Evolutionary conservation across 2,329 filamentous ascomycete species (phyloP).

Genomic region (Elsinoe perseae): DNA sequence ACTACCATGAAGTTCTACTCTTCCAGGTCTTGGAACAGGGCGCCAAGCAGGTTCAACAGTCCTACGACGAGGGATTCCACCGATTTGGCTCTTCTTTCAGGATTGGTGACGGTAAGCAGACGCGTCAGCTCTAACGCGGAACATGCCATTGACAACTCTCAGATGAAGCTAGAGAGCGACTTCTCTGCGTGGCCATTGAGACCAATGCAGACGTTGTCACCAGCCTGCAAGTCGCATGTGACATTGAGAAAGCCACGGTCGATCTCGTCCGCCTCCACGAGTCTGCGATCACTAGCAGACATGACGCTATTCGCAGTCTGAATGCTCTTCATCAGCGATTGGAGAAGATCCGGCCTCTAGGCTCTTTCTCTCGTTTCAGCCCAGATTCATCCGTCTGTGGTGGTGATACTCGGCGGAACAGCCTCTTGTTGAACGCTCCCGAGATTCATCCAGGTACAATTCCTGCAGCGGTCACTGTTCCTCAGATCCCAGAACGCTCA

Average conservation of each 20-base stretch:
- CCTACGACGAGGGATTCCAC: slow-evolving; percentile 29
- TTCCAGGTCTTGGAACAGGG: slow-evolving; percentile 33
- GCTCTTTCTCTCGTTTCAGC: slow-evolving; percentile 7
- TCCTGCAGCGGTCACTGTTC: neutral
- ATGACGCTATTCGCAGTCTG: slow-evolving; percentile 29
- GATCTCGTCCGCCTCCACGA: slow-evolving; percentile 32
- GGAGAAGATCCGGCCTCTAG: slow-evolving; percentile 3
- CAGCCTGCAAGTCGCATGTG: slow-evolving; percentile 32
- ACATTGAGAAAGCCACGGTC: slow-evolving; percentile 29
- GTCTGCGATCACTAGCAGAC: slow-evolving; percentile 31
- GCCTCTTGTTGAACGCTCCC: neutral
- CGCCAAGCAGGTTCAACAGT: slow-evolving; percentile 30
- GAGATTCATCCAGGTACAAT: neutral
- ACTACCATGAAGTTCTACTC: slow-evolving; percentile 33
- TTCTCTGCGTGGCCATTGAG: slow-evolving; percentile 33
- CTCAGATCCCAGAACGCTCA: slow-evolving; percentile 7
- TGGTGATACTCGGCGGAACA: slow-evolving; percentile 5
- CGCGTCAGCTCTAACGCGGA: slow-evolving; percentile 12
- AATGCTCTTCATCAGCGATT: slow-evolving; percentile 33
- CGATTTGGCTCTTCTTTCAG: slow-evolving; percentile 32
- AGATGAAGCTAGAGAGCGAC: slow-evolving; percentile 32
- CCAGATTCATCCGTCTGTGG: slow-evolving; percentile 14
- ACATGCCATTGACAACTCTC: slow-evolving; percentile 9
- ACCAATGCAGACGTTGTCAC: slow-evolving; percentile 36
- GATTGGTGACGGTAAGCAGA: slow-evolving; percentile 33